Percentiles rank a stretch among this genome's conserved stretches.
phyloP scores from a whole-genome alignment of 495 filamentous ascomycete genomes.

The Mytilinidion resinicola region DNA sequence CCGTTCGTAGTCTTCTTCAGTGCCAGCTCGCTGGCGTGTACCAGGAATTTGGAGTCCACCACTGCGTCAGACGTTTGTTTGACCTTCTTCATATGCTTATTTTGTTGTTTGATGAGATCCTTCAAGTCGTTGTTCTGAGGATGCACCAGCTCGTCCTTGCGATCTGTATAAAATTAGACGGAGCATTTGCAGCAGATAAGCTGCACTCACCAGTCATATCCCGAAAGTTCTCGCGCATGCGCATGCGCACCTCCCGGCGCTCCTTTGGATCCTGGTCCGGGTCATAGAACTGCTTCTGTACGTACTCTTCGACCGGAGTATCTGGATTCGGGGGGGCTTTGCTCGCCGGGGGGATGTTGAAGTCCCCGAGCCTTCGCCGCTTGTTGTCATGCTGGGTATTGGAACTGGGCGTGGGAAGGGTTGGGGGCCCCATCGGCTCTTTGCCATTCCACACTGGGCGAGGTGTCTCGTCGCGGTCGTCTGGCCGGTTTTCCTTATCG shows the following conservation, averaged over 20 bases:
- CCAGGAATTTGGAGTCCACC: constrained; percentile 78
- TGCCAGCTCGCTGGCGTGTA: constrained; percentile 68
- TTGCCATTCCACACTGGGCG: constrained; percentile 4
- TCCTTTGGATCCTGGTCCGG: constrained; percentile 82
- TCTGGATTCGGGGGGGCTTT: constrained; percentile 39
- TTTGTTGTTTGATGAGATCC: constrained; percentile 56
- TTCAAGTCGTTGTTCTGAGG: constrained; percentile 38
- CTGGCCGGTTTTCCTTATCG: constrained; percentile 55
- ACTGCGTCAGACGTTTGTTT: constrained; percentile 91
- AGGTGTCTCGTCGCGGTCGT: constrained; percentile 15
- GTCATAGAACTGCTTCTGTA: constrained; percentile 58
- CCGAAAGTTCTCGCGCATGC: constrained; percentile 58
- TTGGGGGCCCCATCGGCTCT: constrained; percentile 1
- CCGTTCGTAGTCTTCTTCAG: constrained; percentile 66
- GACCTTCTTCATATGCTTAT: constrained; percentile 59
- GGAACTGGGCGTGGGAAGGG: constrained; percentile 9
- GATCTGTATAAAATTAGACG: constrained; percentile 13
- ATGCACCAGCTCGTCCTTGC: constrained; percentile 30
- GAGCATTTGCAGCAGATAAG: background rate
- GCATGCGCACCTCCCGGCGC: constrained; percentile 61
- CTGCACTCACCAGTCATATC: constrained; percentile 54
- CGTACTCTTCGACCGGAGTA: constrained; percentile 44
- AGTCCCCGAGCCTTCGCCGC: constrained; percentile 13
- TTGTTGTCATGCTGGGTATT: constrained; percentile 8
- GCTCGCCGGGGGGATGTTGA: constrained; percentile 42